A percentile compares a stretch with the other conserved stretches of the same genome.
Evolutionary conservation across 2,329 filamentous ascomycete species (phyloP).

Genomic region (Fusarium redolens): DNA sequence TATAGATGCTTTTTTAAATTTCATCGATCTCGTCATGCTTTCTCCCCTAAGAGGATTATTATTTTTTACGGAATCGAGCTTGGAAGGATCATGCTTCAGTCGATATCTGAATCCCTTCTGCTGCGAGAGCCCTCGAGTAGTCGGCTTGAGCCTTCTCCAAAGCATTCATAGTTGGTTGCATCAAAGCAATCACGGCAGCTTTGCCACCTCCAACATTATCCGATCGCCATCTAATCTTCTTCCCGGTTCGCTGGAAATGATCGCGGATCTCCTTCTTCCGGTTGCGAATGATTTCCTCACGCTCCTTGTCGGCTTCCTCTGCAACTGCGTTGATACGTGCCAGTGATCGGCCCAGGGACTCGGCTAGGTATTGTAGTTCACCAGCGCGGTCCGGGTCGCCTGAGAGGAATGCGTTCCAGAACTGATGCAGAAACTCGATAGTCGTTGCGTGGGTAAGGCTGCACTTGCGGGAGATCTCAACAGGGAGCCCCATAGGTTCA

Average conservation of each 20-base stretch:
- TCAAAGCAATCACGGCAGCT: constrained; percentile 78
- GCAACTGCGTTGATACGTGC: constrained; percentile 85
- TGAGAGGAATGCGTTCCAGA: constrained; percentile 92
- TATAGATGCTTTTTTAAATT: neutral
- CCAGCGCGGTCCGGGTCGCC: constrained; percentile 83
- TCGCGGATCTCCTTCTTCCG: constrained; percentile 77
- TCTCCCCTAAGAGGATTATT: neutral
- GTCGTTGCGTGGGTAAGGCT: constrained; percentile 87
- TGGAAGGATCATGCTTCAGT: constrained; percentile 52
- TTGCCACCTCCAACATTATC: constrained; percentile 78
- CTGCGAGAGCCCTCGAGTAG: constrained; percentile 77
- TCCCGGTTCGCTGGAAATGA: constrained; percentile 77
- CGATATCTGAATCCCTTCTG: constrained; percentile 65
- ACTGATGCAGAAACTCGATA: constrained; percentile 95
- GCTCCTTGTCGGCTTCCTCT: constrained; percentile 80
- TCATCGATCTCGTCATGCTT: neutral
- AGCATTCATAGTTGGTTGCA: constrained; percentile 78
- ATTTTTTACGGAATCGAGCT: neutral
- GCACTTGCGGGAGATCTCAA: constrained; percentile 68
- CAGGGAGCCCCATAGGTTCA: constrained; percentile 65
- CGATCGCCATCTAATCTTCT: constrained; percentile 76
- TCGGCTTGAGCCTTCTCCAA: constrained; percentile 76
- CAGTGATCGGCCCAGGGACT: constrained; percentile 81
- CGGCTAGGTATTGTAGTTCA: constrained; percentile 84
- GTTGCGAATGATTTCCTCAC: constrained; percentile 72